Evolutionary conservation across 2,329 filamentous ascomycete species (phyloP).

Genomic region (Colletotrichum orchidophilum): DNA sequence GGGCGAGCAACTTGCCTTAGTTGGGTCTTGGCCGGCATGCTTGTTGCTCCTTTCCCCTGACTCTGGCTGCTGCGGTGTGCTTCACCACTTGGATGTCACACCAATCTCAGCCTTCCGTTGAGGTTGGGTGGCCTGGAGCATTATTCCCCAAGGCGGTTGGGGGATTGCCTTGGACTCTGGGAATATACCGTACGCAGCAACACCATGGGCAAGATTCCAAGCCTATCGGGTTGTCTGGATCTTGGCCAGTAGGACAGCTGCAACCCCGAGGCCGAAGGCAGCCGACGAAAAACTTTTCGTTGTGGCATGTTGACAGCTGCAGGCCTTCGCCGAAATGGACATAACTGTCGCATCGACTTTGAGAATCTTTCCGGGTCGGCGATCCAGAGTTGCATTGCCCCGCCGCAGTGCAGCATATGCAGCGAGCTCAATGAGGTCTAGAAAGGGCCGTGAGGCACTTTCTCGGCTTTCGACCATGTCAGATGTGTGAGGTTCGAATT

Average conservation of each 20-base stretch:
- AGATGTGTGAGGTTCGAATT: neutral
- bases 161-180: neutral
- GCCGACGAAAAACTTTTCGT: neutral
- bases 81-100: neutral
- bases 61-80: neutral
- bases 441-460: neutral
- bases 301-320: conserved; percentile 12
- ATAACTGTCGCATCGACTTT: conserved; percentile 13
- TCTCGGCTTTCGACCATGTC: neutral
- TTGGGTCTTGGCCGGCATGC: conserved; percentile 4
- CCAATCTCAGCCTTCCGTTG: neutral
- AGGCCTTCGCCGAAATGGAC: conserved; percentile 15
- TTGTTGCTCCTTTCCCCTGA: neutral
- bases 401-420: conserved; percentile 10
- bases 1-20: neutral
- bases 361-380: neutral
- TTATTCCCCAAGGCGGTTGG: neutral
- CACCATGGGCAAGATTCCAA: neutral
- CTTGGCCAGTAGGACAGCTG: neutral
- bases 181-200: neutral
- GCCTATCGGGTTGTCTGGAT: neutral
- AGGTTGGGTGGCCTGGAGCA: neutral
- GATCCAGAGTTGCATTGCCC: conserved; percentile 25
- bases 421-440: conserved; percentile 11
- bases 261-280: neutral